A percentile compares a stretch with the other conserved stretches of the same genome.
phyloP scores from a whole-genome alignment of 2,329 filamentous ascomycete species.

The Pestalotiopsis fici region DNA sequence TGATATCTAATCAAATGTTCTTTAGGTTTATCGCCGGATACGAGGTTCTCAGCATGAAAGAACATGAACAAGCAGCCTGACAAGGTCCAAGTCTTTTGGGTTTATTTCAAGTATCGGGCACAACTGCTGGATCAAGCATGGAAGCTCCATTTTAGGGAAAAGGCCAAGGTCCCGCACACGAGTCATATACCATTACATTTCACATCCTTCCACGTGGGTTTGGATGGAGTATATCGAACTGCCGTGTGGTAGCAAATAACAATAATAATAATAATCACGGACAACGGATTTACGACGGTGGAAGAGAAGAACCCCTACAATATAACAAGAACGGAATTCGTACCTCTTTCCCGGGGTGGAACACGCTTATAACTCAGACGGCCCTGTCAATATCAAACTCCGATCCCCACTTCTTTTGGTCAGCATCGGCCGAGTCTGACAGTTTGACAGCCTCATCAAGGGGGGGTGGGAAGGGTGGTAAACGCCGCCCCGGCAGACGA shows the following conservation, averaged over 20 bases:
- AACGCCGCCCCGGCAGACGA: conserved; percentile 5
- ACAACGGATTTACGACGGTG: not conserved
- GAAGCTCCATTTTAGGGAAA: not conserved
- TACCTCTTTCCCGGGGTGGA: not conserved
- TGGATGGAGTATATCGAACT: not conserved
- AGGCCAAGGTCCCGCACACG: not conserved
- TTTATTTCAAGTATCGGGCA: not conserved
- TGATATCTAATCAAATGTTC: not conserved
- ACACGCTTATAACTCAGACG: conserved; percentile 4
- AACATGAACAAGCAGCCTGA: too few species aligned
- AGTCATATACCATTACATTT: not conserved
- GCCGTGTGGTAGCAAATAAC: not conserved
- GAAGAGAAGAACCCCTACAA: not conserved
- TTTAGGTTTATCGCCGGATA: too few species aligned
- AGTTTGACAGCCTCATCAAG: conserved; percentile 18
- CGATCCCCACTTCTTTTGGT: not conserved
- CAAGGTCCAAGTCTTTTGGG: not conserved
- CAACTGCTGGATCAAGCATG: not conserved
- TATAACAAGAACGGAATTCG: not conserved
- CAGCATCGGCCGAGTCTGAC: conserved; percentile 17
- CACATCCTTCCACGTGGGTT: not conserved
- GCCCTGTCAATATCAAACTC: conserved; percentile 4
- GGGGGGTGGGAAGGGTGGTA: not conserved
- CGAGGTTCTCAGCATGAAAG: not conserved
- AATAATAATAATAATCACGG: not conserved